A percentile compares a stretch with the other conserved stretches of the same genome.
phyloP scores from a whole-genome alignment of 495 filamentous ascomycete genomes.

The Extremus antarcticus region DNA sequence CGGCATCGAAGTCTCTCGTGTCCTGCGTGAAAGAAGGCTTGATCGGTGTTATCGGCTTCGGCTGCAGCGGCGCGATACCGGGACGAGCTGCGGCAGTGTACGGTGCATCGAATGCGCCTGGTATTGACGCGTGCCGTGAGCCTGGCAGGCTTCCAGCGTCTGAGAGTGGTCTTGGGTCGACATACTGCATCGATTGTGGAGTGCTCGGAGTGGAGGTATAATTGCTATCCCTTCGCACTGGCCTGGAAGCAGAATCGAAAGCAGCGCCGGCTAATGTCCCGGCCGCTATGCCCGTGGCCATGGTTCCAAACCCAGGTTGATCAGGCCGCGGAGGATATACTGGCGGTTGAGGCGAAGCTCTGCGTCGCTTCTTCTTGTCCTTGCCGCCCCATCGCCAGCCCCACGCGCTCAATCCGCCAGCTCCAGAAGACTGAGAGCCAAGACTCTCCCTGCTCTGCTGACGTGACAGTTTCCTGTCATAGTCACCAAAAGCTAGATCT shows the following conservation, averaged over 20 bases:
- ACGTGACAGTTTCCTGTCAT: constrained; percentile 16
- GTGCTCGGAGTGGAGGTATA: constrained; percentile 1
- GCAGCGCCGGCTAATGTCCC: constrained; percentile 7
- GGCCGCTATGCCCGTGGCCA: constrained; percentile 1
- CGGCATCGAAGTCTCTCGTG: not conserved
- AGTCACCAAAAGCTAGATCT: constrained; percentile 45
- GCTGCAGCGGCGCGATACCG: constrained; percentile 27
- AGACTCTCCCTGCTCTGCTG: constrained; percentile 40
- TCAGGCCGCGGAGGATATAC: constrained; percentile 1
- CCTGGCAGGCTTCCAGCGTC: constrained; percentile 1
- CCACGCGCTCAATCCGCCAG: constrained; percentile 37
- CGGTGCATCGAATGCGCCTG: constrained; percentile 13
- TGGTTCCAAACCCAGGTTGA: not conserved
- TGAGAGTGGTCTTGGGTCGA: constrained; percentile 16
- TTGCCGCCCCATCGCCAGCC: constrained; percentile 48
- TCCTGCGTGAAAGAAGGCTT: constrained; percentile 13
- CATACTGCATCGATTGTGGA: constrained; percentile 15
- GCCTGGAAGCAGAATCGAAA: constrained; percentile 4
- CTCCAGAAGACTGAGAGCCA: constrained; percentile 41
- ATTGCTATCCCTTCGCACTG: not conserved
- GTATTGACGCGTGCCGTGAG: constrained; percentile 13
- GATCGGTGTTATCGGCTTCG: constrained; percentile 30
- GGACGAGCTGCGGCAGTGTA: constrained; percentile 17
- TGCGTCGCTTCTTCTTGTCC: constrained; percentile 35
- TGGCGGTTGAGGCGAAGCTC: not conserved